Conservation (phyloP, 169 alveolate species). For the Perkinsus olseni region DNA sequence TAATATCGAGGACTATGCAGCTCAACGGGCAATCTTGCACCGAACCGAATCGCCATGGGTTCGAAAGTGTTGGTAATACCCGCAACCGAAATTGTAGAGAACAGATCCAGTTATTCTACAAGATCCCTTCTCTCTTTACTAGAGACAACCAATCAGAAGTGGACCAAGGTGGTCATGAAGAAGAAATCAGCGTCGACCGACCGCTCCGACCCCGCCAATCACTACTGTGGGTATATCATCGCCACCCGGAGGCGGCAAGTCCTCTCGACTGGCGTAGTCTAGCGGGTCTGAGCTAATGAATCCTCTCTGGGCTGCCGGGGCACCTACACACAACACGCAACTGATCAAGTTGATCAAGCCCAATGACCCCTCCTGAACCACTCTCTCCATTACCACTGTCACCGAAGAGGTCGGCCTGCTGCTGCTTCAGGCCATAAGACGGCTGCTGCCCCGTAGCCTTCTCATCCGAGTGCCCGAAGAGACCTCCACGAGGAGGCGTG, state of each 20-base stretch:
- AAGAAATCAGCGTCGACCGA: no score
- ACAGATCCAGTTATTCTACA: no score
- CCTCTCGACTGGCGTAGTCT: not conserved
- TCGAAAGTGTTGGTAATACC: no score
- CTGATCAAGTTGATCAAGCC: not conserved
- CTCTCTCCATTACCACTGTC: not conserved
- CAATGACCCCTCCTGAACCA: not conserved
- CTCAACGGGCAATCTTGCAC: no score
- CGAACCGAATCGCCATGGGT: no score
- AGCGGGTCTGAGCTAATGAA: not conserved
- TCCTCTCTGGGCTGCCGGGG: not conserved
- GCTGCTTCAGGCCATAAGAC: not conserved
- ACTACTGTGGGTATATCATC: not conserved
- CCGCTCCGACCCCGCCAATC: not conserved
- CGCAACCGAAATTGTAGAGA: no score
- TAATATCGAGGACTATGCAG: no score
- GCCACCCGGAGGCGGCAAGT: not conserved
- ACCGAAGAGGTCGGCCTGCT: not conserved
- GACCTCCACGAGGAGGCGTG: not conserved
- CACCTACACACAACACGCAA: not conserved
- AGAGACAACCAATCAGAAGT: no score
- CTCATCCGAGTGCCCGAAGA: not conserved
- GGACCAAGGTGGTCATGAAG: no score
- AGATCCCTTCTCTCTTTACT: no score
- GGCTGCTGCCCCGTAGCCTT: not conserved